These are phyloP conservation scores for Thielaviopsis punctulata DNA, from an alignment of 2,329 filamentous ascomycete genomes.

Conservation along the genomic window DNA sequence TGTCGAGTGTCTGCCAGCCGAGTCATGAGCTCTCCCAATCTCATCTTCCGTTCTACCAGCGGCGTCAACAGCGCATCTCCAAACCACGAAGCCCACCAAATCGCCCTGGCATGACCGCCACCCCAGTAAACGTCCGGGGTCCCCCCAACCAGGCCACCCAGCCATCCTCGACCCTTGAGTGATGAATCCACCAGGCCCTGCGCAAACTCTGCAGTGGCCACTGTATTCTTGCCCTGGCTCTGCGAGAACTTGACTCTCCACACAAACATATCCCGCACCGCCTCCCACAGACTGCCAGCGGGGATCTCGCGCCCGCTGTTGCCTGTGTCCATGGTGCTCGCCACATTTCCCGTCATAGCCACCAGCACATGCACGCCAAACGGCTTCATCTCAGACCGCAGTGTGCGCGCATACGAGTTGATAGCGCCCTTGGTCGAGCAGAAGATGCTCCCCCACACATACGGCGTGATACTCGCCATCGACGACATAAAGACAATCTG, in stretches of 20 bases:
- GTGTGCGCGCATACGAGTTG: slow-evolving; percentile 32
- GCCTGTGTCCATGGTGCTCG: slow-evolving; percentile 29
- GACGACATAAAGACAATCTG: slow-evolving; percentile 40
- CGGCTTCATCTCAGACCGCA: slow-evolving; percentile 35
- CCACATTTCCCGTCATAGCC: slow-evolving; percentile 35
- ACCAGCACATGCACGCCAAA: slow-evolving; percentile 40
- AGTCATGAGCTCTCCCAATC: background rate
- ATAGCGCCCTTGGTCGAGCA: slow-evolving; percentile 39
- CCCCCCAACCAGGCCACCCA: slow-evolving; percentile 19
- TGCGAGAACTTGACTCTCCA: slow-evolving; percentile 31
- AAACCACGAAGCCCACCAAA: slow-evolving; percentile 19
- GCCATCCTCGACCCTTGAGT: slow-evolving; percentile 18
- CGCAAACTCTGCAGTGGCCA: slow-evolving; percentile 25
- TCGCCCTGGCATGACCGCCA: slow-evolving; percentile 17
- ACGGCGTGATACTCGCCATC: slow-evolving; percentile 31
- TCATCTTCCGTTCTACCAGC: slow-evolving; percentile 17
- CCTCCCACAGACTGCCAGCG: slow-evolving; percentile 28
- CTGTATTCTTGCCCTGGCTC: slow-evolving; percentile 21
- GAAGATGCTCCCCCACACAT: slow-evolving; percentile 36
- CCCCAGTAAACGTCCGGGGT: slow-evolving; percentile 22
- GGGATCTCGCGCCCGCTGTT: slow-evolving; percentile 26
- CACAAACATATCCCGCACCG: slow-evolving; percentile 28
- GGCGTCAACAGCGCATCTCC: slow-evolving; percentile 17
- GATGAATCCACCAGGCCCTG: slow-evolving; percentile 22
- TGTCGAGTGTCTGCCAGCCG: background rate